A percentile compares a stretch with the other conserved stretches of the same genome.
phyloP scores from a whole-genome alignment of 768 basidiomycete species.

The Russula olivacea region DNA sequence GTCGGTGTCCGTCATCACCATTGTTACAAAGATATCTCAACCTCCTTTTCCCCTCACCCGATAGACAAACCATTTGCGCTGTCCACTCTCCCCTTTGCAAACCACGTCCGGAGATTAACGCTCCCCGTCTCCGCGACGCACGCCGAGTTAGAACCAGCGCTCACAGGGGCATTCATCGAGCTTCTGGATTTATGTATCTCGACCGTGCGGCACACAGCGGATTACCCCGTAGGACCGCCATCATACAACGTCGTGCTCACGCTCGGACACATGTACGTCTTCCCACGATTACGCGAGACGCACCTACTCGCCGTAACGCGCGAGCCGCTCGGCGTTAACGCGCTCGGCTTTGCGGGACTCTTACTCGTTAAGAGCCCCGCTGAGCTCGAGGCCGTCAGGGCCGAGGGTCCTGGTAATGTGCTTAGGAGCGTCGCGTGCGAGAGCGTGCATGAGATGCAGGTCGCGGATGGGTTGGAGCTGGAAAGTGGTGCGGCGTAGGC shows the following conservation, averaged over 20 bases:
- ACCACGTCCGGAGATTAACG: slow-evolving; percentile 58
- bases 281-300: slow-evolving; percentile 69
- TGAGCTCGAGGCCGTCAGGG: slow-evolving; percentile 64
- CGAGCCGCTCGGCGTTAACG: slow-evolving; percentile 67
- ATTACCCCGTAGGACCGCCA: slow-evolving; percentile 56
- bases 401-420: slow-evolving; percentile 57
- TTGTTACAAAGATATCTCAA: background rate
- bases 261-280: slow-evolving; percentile 75
- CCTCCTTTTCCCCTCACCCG: background rate
- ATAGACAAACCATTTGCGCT: slow-evolving; percentile 72
- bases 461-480: slow-evolving; percentile 43
- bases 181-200: slow-evolving; percentile 75
- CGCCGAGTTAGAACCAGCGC: slow-evolving; percentile 43
- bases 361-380: slow-evolving; percentile 77
- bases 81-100: slow-evolving; percentile 66
- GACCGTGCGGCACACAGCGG: slow-evolving; percentile 60
- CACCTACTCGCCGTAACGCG: slow-evolving; percentile 48
- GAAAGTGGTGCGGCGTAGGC: slow-evolving; percentile 22
- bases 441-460: slow-evolving; percentile 64
- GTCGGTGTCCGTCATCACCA: slow-evolving; percentile 33
- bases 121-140: slow-evolving; percentile 30
- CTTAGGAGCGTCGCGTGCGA: slow-evolving; percentile 56
- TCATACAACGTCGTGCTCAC: slow-evolving; percentile 85
- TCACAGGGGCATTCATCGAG: slow-evolving; percentile 59
- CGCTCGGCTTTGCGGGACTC: slow-evolving; percentile 88